Conservation (phyloP, 768 basidiomycete species). For the Vishniacozyma victoriae region DNA sequence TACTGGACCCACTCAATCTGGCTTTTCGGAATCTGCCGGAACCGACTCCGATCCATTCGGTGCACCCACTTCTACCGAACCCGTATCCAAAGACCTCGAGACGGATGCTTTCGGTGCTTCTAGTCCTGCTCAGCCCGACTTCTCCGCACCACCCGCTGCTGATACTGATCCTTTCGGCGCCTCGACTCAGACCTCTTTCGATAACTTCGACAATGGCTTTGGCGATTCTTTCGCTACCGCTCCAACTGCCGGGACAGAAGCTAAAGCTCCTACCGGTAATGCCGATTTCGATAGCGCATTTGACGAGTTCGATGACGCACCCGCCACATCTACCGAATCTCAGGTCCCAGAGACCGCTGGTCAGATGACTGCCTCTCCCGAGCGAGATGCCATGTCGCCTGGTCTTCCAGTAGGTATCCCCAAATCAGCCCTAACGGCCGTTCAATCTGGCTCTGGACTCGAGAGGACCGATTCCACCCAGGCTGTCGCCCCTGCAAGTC, state of each 20-base stretch:
- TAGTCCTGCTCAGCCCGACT: too few species aligned
- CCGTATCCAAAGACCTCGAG: constrained; percentile 8
- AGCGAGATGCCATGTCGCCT: constrained; percentile 39
- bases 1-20: too few species aligned
- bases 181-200: constrained; percentile 7
- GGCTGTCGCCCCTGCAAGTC: constrained; percentile 23
- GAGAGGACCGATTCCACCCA: constrained; percentile 41
- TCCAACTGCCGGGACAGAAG: constrained; percentile 30
- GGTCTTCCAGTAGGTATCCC: constrained; percentile 51
- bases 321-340: constrained; percentile 5
- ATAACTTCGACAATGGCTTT: constrained; percentile 37
- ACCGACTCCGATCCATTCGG: constrained; percentile 20
- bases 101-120: constrained; percentile 26
- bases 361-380: not conserved
- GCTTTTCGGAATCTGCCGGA: too few species aligned
- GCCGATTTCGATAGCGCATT: constrained; percentile 46
- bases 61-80: not conserved
- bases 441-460: constrained; percentile 26
- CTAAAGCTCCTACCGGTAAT: constrained; percentile 8
- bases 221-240: constrained; percentile 43
- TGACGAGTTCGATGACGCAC: constrained; percentile 23
- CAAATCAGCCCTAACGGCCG: constrained; percentile 22
- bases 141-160: not conserved
- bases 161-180: constrained; percentile 30
- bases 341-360: constrained; percentile 1